Evolutionary conservation across 768 basidiomycete genomes (phyloP).

Genomic region (Leccinum disarticulatum): DNA sequence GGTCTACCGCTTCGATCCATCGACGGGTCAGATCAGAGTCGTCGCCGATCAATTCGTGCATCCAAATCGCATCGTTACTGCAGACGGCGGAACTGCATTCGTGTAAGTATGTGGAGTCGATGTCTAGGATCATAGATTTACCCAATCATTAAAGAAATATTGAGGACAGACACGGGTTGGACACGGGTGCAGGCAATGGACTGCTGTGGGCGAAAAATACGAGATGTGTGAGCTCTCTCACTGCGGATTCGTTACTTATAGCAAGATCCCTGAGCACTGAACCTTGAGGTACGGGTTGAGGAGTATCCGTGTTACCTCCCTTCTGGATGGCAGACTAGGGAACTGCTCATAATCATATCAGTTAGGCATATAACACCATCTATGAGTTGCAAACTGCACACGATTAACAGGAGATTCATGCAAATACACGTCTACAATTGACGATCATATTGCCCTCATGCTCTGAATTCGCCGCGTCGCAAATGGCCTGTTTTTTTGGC

Average conservation of each 20-base stretch:
- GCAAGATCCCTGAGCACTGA: neutral
- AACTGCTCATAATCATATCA: neutral
- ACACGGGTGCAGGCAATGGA: slow-evolving; percentile 35
- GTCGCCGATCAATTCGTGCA: slow-evolving; percentile 34
- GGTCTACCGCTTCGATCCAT: slow-evolving; percentile 41
- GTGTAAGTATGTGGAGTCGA: slow-evolving; percentile 39
- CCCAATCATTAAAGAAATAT: slow-evolving; percentile 15
- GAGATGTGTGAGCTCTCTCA: slow-evolving; percentile 52
- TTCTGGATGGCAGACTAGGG: neutral
- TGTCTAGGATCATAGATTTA: neutral
- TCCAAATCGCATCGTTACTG: slow-evolving; percentile 56
- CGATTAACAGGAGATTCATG: neutral
- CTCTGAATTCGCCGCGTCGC: neutral
- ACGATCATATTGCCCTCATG: neutral
- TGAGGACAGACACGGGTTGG: slow-evolving; percentile 30
- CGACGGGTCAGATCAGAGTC: slow-evolving; percentile 39
- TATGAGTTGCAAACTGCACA: slow-evolving; percentile 1
- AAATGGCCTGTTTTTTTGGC: neutral
- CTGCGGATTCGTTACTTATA: neutral
- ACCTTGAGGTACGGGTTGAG: neutral
- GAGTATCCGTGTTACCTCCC: neutral
- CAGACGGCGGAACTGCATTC: slow-evolving; percentile 64
- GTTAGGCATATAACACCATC: neutral
- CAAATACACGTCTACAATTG: neutral
- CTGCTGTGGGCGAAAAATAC: slow-evolving; percentile 45